Evolutionary conservation across 2,329 filamentous ascomycete species (phyloP).

Genomic region (Xylaria sp.): DNA sequence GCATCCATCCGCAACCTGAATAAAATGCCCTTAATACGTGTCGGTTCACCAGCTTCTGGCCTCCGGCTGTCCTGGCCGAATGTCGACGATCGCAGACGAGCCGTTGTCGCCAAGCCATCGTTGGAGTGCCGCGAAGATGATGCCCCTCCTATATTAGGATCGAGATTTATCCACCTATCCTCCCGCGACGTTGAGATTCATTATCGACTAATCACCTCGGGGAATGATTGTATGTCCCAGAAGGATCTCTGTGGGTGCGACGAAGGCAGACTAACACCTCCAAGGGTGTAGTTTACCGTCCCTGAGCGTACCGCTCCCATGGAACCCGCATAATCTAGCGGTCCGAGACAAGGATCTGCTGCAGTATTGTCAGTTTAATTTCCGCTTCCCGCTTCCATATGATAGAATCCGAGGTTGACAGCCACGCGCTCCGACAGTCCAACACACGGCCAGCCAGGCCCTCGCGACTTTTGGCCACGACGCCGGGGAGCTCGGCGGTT

Average conservation of each 20-base stretch:
- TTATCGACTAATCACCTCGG: constrained; percentile 15
- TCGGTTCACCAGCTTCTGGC: too few relatives aligned
- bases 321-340: constrained; percentile 19
- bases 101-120: constrained; percentile 14
- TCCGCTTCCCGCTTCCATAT: too few relatives aligned
- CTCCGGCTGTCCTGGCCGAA: constrained; percentile 28
- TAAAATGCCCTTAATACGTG: too few relatives aligned
- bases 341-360: constrained; percentile 16
- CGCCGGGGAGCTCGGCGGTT: constrained; percentile 19
- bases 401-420: too few relatives aligned
- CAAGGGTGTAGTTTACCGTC: constrained; percentile 1
- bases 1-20: too few relatives aligned
- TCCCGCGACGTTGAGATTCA: constrained; percentile 25
- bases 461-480: constrained; percentile 28
- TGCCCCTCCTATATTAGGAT: constrained; percentile 3
- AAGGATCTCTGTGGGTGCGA: too few relatives aligned
- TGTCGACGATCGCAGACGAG: constrained; percentile 21
- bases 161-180: constrained; percentile 22
- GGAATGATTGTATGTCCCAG: background rate
- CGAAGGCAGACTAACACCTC: background rate
- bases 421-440: too few relatives aligned
- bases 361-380: constrained; percentile 14
- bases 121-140: background rate
- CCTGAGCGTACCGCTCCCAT: constrained; percentile 16
- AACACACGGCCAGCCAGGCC: constrained; percentile 24